These are phyloP conservation scores for Canavalia ensiformis DNA, from an alignment of 306 rosid species.

Conservation along the genomic window DNA sequence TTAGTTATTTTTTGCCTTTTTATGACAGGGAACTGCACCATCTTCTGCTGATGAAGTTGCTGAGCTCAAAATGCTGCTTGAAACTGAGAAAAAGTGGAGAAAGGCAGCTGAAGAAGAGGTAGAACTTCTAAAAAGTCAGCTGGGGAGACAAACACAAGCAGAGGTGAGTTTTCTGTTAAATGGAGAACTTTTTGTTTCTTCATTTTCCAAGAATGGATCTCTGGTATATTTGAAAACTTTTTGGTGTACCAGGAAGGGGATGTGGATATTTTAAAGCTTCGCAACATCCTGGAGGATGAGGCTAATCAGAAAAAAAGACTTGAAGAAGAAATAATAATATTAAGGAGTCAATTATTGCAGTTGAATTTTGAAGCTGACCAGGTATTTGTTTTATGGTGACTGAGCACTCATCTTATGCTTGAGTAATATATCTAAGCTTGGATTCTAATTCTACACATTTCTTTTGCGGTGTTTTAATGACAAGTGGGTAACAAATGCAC, in stretches of 20 bases:
- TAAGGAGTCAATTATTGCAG: constrained; percentile 88
- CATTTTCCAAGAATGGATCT: constrained; percentile 42
- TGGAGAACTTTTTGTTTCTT: constrained; percentile 11
- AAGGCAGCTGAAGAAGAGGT: constrained; percentile 84
- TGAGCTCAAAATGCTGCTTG: constrained; percentile 72
- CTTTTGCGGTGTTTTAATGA: constrained; percentile 18
- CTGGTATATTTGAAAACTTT: constrained; percentile 46
- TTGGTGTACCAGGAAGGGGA: constrained; percentile 69
- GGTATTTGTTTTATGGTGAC: constrained; percentile 61
- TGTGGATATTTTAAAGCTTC: constrained; percentile 67
- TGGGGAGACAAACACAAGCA: constrained; percentile 54
- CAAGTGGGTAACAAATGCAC: background rate
- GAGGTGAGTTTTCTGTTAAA: constrained; percentile 59
- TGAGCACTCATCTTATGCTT: constrained; percentile 37
- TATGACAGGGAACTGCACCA: constrained; percentile 61
- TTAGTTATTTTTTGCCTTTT: constrained; percentile 31
- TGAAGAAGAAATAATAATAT: constrained; percentile 87
- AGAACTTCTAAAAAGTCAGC: constrained; percentile 62
- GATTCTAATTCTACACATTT: constrained; percentile 17
- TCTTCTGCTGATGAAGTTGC: constrained; percentile 63
- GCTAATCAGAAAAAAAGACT: constrained; percentile 76
- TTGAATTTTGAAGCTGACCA: constrained; percentile 87
- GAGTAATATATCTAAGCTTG: constrained; percentile 26
- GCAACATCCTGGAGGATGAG: constrained; percentile 77
- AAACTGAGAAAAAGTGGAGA: constrained; percentile 69